Evolutionary conservation across 106 monocot species (phyloP).

Genomic region (Agapanthus africanus): DNA sequence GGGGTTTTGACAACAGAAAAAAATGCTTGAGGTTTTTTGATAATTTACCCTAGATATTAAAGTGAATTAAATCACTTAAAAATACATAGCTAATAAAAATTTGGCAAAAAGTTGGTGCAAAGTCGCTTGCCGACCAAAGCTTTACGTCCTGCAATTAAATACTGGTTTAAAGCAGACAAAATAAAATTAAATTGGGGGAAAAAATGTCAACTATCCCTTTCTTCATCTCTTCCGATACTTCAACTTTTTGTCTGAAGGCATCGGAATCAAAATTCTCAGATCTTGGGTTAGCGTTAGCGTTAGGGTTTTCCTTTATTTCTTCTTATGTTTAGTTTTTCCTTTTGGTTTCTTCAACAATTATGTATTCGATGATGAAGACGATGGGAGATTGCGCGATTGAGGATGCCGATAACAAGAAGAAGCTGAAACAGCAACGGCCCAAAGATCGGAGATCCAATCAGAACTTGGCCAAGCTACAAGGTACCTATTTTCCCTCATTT

Average conservation of each 20-base stretch:
- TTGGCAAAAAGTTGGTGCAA: no score
- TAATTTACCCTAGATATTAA: no score
- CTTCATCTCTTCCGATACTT: constrained; percentile 22
- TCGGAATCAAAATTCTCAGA: constrained; percentile 20
- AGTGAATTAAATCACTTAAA: no score
- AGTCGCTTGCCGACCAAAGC: no score
- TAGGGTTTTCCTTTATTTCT: background rate
- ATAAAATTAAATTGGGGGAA: no score
- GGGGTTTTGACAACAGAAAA: no score
- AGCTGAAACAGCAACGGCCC: constrained; percentile 24
- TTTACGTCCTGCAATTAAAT: no score
- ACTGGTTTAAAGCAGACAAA: no score
- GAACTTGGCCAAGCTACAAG: background rate
- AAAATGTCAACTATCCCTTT: constrained; percentile 2
- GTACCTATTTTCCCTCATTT: background rate
- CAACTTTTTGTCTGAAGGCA: constrained; percentile 18
- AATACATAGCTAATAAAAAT: no score
- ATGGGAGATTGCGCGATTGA: constrained; percentile 3
- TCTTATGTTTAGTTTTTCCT: background rate
- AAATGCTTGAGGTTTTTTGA: no score
- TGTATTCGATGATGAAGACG: background rate
- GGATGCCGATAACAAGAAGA: constrained; percentile 38
- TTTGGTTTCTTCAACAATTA: background rate
- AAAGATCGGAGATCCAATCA: constrained; percentile 40
- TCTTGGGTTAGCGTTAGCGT: constrained; percentile 23